phyloP scores from a whole-genome alignment of 805 yeast genomes.

The Starmerella apis region DNA sequence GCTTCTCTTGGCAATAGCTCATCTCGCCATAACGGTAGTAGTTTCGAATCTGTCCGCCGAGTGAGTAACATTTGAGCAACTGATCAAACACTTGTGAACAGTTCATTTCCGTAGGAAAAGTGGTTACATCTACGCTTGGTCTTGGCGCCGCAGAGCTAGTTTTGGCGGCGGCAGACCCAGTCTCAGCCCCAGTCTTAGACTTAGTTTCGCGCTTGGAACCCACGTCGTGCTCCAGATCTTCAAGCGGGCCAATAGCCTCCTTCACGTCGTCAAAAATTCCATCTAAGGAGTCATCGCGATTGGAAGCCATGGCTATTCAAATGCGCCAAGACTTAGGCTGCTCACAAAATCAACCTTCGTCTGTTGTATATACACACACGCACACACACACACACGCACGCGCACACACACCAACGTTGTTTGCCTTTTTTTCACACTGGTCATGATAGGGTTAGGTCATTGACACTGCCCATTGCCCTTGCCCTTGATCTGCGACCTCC shows the following conservation, averaged over 20 bases:
- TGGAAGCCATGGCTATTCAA: neutral
- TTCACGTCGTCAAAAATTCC: conserved; percentile 21
- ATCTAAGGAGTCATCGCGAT: conserved; percentile 16
- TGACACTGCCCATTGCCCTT: neutral
- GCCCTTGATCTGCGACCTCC: neutral
- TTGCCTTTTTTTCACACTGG: neutral
- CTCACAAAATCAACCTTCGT: too few species aligned
- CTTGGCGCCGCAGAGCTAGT: neutral
- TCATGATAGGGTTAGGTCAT: neutral
- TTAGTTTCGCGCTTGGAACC: too few species aligned
- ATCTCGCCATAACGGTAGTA: conserved; percentile 76
- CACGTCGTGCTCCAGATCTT: conserved; percentile 1
- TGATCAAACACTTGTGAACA: conserved; percentile 82
- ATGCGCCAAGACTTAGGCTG: neutral
- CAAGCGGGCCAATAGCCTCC: conserved; percentile 25
- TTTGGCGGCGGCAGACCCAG: neutral
- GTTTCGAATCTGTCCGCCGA: conserved; percentile 81
- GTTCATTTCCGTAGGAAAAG: conserved; percentile 44
- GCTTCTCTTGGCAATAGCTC: conserved; percentile 56
- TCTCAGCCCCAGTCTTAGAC: neutral
- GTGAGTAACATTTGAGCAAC: conserved; percentile 70
- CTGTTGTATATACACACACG: too few species aligned
- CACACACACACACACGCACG: too few species aligned
- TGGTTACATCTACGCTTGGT: conserved; percentile 10
- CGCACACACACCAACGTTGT: too few species aligned